Evolutionary conservation across 768 basidiomycete genomes (phyloP).

Genomic region (Pleurotus ostreatus): DNA sequence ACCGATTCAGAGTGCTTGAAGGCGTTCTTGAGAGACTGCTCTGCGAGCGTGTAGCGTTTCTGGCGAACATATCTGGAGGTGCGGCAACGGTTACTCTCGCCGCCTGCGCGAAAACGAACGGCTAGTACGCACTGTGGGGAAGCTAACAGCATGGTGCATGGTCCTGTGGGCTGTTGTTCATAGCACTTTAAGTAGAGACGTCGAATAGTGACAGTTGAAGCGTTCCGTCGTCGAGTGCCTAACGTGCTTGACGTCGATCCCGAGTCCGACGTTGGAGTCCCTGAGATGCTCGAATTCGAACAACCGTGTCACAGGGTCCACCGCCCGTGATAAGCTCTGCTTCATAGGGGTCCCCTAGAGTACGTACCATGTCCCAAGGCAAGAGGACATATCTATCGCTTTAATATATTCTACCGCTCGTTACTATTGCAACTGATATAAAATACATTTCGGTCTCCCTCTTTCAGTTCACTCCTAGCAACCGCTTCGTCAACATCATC

Average conservation of each 20-base stretch:
- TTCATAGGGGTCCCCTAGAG: too few relatives aligned
- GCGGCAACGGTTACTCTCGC: not conserved
- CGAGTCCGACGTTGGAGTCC: not conserved
- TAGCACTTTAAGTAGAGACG: not conserved
- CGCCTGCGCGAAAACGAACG: not conserved
- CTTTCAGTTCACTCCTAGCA: too few relatives aligned
- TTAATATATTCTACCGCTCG: too few relatives aligned
- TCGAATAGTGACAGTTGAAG: slow-evolving; percentile 1
- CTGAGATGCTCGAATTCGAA: too few relatives aligned
- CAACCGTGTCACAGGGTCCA: too few relatives aligned
- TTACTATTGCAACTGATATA: too few relatives aligned
- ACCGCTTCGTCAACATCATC: too few relatives aligned
- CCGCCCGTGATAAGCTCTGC: too few relatives aligned
- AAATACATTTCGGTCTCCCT: too few relatives aligned
- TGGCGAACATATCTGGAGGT: slow-evolving; percentile 13
- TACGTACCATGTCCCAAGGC: too few relatives aligned
- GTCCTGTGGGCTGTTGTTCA: not conserved
- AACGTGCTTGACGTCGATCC: slow-evolving; percentile 3
- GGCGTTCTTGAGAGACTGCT: slow-evolving; percentile 35
- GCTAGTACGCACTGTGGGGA: not conserved
- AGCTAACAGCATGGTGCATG: not conserved
- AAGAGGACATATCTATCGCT: too few relatives aligned
- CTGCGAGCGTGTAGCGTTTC: slow-evolving; percentile 41
- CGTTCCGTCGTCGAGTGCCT: not conserved
- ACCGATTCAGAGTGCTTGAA: slow-evolving; percentile 24